Evolutionary conservation across 306 rosid genomes (phyloP).

Genomic region (Quercus bicolor): DNA sequence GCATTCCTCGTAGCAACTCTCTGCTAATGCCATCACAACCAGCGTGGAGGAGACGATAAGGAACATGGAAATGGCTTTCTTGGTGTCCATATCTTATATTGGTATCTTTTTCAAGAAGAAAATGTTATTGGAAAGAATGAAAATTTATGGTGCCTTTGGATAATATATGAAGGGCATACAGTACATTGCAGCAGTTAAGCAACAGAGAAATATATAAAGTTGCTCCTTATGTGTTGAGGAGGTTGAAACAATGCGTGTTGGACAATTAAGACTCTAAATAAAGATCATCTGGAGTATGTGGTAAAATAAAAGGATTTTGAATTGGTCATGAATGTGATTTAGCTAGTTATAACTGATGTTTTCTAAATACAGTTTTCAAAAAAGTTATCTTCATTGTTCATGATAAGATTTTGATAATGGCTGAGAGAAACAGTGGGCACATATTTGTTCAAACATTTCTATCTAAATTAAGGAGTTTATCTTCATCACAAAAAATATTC

Average conservation of each 20-base stretch:
- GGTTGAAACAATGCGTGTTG: neutral
- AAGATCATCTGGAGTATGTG: neutral
- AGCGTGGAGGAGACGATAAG: constrained; percentile 19
- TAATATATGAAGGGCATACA: neutral
- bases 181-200: neutral
- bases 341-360: too few relatives aligned
- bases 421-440: too few relatives aligned
- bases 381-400: too few relatives aligned
- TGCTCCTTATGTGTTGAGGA: constrained; percentile 7
- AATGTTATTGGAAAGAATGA: neutral
- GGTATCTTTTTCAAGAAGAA: neutral
- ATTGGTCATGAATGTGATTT: too few relatives aligned
- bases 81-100: constrained; percentile 11
- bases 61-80: constrained; percentile 7
- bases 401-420: too few relatives aligned
- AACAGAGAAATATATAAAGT: neutral
- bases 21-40: constrained; percentile 10
- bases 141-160: neutral
- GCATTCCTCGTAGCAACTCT: constrained; percentile 38
- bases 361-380: too few relatives aligned
- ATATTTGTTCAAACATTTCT: too few relatives aligned
- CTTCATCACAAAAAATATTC: too few relatives aligned
- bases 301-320: too few relatives aligned
- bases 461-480: too few relatives aligned
- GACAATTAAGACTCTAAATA: neutral